Evolutionary conservation across 352 stramenopile genomes (phyloP), one percentile per base, ranked within the genome.

Genomic region (Globisporangium iwayamae): DNA sequence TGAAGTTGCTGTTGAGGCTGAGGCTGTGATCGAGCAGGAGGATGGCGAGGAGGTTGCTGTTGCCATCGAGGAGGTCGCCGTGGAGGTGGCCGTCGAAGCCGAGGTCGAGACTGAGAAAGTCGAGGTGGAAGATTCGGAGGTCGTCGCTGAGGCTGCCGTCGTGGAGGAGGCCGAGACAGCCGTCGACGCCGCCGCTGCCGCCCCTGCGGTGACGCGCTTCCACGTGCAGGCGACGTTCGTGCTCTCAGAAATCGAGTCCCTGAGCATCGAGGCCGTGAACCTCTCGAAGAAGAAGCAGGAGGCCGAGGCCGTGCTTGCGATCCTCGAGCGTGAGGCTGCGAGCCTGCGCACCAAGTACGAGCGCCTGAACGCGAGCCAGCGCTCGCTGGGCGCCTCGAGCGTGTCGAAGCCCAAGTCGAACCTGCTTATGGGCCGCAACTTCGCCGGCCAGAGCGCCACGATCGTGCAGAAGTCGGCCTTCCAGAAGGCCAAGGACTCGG

Each of bases 271-370:
- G 53, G 84, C 85, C 28, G 81, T 93, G 41, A 69, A 70, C 30
- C 72, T 95, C 39, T 88, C 84, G 47, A 90, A 89, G 72, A 76
- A 88, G 68, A 95, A 95, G 70, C 78, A 91, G 66, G 86, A 93
- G 56, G 78, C 81, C 22, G 86, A 93, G 62, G 76, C 83, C 10
- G 67, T 72, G 46, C 70, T 93, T 18, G 68, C 75, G 43, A 60
- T 83, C 56, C 67, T 93, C 54, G 86, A 95, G 65, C 83, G 82
- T 25, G 86, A 95, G 67, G 81, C 83, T 60, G 74, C 75, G 51
- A 90, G 78, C 48, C 74, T 91, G 56, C 86, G 86, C 50, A 90
- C 76, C 60, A 89, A 90, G 74, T 92, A 92, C 61, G 84, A 94
- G 60, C 86, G 86, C 14, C 65, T 95, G 62, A 91, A 85, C 67